A percentile compares a stretch with the other conserved stretches of the same genome.
These are phyloP conservation scores for Diplotaxis tenuifolia DNA, from an alignment of 345 rosid species.

Conservation along the genomic window DNA sequence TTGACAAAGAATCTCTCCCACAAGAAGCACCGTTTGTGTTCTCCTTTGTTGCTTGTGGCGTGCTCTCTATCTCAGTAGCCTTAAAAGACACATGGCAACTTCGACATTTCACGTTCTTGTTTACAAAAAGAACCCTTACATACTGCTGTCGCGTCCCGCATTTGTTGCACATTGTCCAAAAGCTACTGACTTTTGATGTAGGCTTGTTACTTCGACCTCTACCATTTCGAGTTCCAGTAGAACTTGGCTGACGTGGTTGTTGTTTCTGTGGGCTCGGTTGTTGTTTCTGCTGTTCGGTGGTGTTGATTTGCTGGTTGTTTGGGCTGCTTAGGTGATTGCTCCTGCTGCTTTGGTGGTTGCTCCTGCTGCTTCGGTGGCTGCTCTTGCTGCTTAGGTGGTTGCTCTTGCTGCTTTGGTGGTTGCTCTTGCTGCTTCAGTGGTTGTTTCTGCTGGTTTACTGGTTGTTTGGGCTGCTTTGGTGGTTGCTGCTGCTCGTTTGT, in stretches of 20 bases:
- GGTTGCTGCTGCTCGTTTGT: not conserved
- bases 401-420: not conserved
- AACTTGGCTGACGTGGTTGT: slow-evolving; percentile 7
- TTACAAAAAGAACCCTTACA: slow-evolving; percentile 59
- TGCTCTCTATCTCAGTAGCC: slow-evolving; percentile 53
- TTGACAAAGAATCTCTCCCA: slow-evolving; percentile 35
- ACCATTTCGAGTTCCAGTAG: slow-evolving; percentile 10
- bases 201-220: slow-evolving; percentile 3
- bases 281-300: not conserved
- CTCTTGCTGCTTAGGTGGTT: not conserved
- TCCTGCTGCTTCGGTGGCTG: not conserved
- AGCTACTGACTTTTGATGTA: slow-evolving; percentile 43
- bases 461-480: not conserved
- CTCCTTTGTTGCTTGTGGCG: slow-evolving; percentile 28
- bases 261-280: not conserved
- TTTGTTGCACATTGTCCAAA: slow-evolving; percentile 75
- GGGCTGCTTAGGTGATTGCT: not conserved
- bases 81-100: slow-evolving; percentile 57
- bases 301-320: not conserved
- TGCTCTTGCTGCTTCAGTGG: not conserved
- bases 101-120: slow-evolving; percentile 69
- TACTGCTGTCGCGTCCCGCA: slow-evolving; percentile 60
- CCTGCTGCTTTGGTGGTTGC: not conserved
- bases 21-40: slow-evolving; percentile 9
- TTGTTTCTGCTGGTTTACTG: not conserved